These are phyloP conservation scores for Micractinium conductrix DNA, from an alignment of 139 green algal genomes.

Conservation along the genomic window DNA sequence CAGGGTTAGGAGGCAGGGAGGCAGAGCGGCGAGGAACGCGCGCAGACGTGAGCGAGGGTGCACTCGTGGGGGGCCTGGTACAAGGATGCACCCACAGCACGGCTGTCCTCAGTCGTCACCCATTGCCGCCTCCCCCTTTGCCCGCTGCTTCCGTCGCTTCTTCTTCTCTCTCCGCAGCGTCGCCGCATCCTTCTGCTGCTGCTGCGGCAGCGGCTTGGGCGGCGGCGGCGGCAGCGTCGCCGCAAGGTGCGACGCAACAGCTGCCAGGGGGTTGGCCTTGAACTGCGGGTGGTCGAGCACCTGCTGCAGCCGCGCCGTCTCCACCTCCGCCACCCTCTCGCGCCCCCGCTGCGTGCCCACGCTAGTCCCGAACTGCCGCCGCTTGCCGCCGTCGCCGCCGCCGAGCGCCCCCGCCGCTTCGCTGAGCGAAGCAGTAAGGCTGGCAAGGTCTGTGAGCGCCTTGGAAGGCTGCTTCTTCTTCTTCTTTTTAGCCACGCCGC, in stretches of 20 bases:
- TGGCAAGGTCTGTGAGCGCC: slow-evolving; percentile 26
- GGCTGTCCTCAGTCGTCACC: slow-evolving; percentile 1
- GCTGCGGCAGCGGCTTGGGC: background rate
- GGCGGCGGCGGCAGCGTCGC: slow-evolving; percentile 54
- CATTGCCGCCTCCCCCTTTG: background rate
- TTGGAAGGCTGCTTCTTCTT: slow-evolving; percentile 18
- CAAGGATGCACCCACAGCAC: too few relatives aligned
- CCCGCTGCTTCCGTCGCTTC: slow-evolving; percentile 27
- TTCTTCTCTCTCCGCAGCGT: slow-evolving; percentile 26
- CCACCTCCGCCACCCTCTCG: slow-evolving; percentile 28
- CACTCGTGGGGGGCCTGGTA: too few relatives aligned
- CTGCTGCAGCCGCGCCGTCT: slow-evolving; percentile 48
- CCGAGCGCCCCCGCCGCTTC: background rate
- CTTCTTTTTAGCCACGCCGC: slow-evolving; percentile 25
- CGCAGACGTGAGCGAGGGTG: too few relatives aligned
- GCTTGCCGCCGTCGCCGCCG: background rate
- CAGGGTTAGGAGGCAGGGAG: too few relatives aligned
- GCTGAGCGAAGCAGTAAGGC: slow-evolving; percentile 16
- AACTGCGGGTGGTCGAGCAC: slow-evolving; percentile 61
- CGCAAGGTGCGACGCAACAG: slow-evolving; percentile 54
- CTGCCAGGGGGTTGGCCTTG: slow-evolving; percentile 52
- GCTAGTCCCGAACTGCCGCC: background rate
- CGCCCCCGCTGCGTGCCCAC: slow-evolving; percentile 21
- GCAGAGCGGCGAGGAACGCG: too few relatives aligned
- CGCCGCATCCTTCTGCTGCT: background rate